Evolutionary conservation across 2,329 filamentous ascomycete genomes (phyloP), one percentile per base, ranked within the genome.

Genomic region (Claviceps pusilla): DNA sequence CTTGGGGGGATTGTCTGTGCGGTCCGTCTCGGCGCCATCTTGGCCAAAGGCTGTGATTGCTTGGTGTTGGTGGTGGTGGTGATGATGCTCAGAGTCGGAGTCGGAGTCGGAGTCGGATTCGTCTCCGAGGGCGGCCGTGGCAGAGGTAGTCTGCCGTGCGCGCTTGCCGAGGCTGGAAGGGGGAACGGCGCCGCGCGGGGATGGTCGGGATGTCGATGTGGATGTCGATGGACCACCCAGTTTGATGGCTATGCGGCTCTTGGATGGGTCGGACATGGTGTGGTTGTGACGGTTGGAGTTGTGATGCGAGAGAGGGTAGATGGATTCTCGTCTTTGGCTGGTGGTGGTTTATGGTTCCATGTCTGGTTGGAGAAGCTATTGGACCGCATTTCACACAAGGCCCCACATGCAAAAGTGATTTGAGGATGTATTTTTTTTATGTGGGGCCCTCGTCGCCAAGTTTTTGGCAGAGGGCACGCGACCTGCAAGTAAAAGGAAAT

Each of bases 161-260:
- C 75, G 73, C 61, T 79, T 79, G 56, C 76, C 76, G 14, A 79
- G 64, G 4, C 67, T 61, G 4, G 74, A 74, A 0, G 72, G 63
- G 3, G 71, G 71, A 16, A 66, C 63, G 9, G 66, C 60, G 16
- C 16, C 66, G 68, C 24, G 50, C 7, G 29, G 19, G 1, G 42
- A 12, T 14, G 51, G 33, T 45, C 31, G 42, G 12, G 50, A 31
- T 37, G 42, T 12, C 7, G 43, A 24, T 11, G 33, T 14, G 16
- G 61, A 52, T 35, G 58, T 52, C 58, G 65, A 62, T 19, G 63
- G 57, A 10, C 60, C 49, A 41, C 73, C 71, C 43, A 78, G 70
- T 54, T 73, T 76, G 49, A 78, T 77, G 57, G 75, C 74, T 61
- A 78, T 76, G 31, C 73, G 69, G 12, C 67, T 76, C 47, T 65